Evolutionary conservation across 2,329 filamentous ascomycete genomes (phyloP).

Genomic region (Trichoderma gracile): DNA sequence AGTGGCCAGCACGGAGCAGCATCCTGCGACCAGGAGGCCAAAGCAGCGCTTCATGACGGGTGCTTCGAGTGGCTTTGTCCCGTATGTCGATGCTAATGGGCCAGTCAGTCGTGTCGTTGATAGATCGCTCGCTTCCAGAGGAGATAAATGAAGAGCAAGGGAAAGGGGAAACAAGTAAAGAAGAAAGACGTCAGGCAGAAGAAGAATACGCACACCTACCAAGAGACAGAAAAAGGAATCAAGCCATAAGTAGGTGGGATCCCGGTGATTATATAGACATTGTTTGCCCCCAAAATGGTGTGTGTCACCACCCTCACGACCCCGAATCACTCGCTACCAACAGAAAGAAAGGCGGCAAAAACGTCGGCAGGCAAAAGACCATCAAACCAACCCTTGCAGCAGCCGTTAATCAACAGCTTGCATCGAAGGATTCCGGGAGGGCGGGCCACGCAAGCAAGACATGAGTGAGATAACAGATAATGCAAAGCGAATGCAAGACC

Average conservation of each 20-base stretch:
- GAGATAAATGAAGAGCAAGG: neutral
- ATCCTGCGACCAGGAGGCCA: slow-evolving; percentile 34
- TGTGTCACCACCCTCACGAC: no score
- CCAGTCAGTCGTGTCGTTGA: neutral
- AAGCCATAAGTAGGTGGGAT: no score
- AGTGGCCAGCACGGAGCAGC: slow-evolving; percentile 54
- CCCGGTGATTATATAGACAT: no score
- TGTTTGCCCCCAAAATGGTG: no score
- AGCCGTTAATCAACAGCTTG: neutral
- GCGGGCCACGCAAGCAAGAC: neutral
- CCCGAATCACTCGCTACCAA: no score
- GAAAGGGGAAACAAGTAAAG: neutral
- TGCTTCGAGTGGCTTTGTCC: neutral
- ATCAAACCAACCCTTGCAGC: neutral
- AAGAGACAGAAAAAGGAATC: no score
- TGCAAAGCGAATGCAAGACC: neutral
- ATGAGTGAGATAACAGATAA: neutral
- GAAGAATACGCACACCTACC: neutral
- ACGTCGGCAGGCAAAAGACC: no score
- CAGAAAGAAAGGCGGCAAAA: no score
- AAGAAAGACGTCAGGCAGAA: neutral
- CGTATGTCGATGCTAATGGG: neutral
- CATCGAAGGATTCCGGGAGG: neutral
- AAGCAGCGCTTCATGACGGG: slow-evolving; percentile 8
- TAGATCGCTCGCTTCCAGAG: neutral